Base-by-base conservation (phyloP, 192 early-diverging fungal genomes). In the Rhizophagus prolifer region DNA sequence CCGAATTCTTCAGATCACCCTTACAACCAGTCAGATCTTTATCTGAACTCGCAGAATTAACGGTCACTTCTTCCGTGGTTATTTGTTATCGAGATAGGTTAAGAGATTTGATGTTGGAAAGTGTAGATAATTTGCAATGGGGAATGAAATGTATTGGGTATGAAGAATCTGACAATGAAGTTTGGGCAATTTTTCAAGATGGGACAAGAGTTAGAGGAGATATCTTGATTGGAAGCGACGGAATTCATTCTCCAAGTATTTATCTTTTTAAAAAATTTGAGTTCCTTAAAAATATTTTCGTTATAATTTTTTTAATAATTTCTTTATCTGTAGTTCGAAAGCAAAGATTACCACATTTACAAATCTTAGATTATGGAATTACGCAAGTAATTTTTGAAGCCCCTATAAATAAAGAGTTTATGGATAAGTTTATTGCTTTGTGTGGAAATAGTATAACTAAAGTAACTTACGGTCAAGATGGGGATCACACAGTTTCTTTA, bases 201-300 rank as follows among this genome's bases (percentile, higher is more conserved):
- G 70, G 47, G 13, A 58, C 50, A 3, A 58, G 34, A n/a, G 50
- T 47, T 4, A 23, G 44, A 16, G 70, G 70, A 9, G 70, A 71
- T 26, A 19, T 71, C 2, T 58, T 71, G 9, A 54, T 71, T 5
- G 70, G 70, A 50, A 14, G 41, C 19, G 70, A 71, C 31, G 50
- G 70, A 28, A 36, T 71, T 58, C 23, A 71, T 71, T 71, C 70
- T 23, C 44, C 54, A 54, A 36, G 70, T 21, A 71, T 70, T 36
- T 71, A n/a, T n/a, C n/a, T n/a, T n/a, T n/a, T n/a, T n/a, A n/a
- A n/a, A n/a, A n/a, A n/a, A n/a, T n/a, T n/a, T n/a, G n/a, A n/a
- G n/a, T n/a, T n/a, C n/a, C n/a, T n/a, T n/a, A n/a, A n/a, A n/a
- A n/a, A n/a, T n/a, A n/a, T n/a, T n/a, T n/a, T n/a, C n/a, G n/a